These are phyloP conservation scores for Spergularia marina DNA, from an alignment of 148 eudicot genomes.

Conservation along the genomic window DNA sequence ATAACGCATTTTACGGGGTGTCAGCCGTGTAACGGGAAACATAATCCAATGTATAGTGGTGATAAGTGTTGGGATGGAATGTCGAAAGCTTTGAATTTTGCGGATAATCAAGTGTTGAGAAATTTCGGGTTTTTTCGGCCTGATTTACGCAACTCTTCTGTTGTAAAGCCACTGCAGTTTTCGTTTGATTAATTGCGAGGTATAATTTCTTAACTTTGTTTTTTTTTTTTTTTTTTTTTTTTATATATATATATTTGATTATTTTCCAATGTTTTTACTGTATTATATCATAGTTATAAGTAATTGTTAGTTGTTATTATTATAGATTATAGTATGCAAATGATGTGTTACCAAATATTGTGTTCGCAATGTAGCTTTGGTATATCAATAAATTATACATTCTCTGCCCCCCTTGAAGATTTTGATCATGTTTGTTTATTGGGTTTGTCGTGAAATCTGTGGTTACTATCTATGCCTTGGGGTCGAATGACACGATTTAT, in stretches of 20 bases:
- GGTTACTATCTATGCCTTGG: no score
- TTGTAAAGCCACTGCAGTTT: slow-evolving; percentile 27
- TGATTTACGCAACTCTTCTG: slow-evolving; percentile 43
- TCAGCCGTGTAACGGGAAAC: slow-evolving; percentile 74
- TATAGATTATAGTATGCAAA: not conserved
- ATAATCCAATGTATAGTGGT: slow-evolving; percentile 49
- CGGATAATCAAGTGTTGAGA: slow-evolving; percentile 75
- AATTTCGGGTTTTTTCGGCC: slow-evolving; percentile 57
- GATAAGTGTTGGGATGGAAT: slow-evolving; percentile 58
- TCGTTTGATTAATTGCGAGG: slow-evolving; percentile 3
- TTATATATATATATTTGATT: not conserved
- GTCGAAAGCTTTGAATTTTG: slow-evolving; percentile 61
- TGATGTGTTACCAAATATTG: not conserved
- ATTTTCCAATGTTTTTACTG: not conserved
- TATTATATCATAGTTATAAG: not conserved
- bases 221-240: no score
- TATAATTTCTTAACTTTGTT: not conserved
- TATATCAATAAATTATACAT: not conserved
- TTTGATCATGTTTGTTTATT: no score
- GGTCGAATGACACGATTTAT: no score
- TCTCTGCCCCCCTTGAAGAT: no score
- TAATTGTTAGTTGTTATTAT: no score
- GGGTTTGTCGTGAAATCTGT: no score
- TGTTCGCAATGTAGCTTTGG: not conserved
- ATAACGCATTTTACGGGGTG: slow-evolving; percentile 89